Evolutionary conservation across 2,329 filamentous ascomycete species (phyloP), one percentile per base, ranked within the genome.

Genomic region (Aspergillus sp.): DNA sequence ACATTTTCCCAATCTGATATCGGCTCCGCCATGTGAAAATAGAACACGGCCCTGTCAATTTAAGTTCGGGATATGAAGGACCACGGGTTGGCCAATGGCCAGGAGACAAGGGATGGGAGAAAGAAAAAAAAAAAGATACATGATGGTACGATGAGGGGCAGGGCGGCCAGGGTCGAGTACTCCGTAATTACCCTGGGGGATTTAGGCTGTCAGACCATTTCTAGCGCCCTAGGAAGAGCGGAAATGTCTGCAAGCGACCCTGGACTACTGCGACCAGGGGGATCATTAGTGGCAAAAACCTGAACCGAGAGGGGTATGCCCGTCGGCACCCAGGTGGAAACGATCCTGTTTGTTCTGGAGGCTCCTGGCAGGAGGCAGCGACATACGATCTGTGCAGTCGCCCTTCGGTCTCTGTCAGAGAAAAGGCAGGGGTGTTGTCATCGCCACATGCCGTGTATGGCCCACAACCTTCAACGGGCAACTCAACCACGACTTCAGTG

Each of bases 151-250:
- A 55, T 52, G 57, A 58, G 57, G 57, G 52, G 47, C 52, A 24
- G 56, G 22, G 49, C 31, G 52, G 60, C 24, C 45, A 47, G 45
- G 45, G 45, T 24, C 45, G 45, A 20, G 4, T 47, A 22, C 20
- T 47, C 36, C 10, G 26, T 42, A 49, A 59, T 52, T 24, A 42
- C 52, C 39, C 47, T 52, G 16, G 56, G 39, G 29, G 31, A 14
- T 46, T 49, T 58, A 63, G 58, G 42, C 56, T 58, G 61, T 61
- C 58, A 57, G 61, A 53, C 61, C 61, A 63, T 58, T 31, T 42
- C 55, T 60, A 58, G 58, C 51, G 61, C 24, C 42, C 51, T 32
- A 20, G 26, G 32, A 29, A 52, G 31, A 42, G 20, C 7, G 12
- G 32, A 45, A 42, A 16, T 31, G 39, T 20, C 20, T 47, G 10